Evolutionary conservation across 2,329 filamentous ascomycete genomes (phyloP).

Genomic region (Aspergillus thermomutatus): DNA sequence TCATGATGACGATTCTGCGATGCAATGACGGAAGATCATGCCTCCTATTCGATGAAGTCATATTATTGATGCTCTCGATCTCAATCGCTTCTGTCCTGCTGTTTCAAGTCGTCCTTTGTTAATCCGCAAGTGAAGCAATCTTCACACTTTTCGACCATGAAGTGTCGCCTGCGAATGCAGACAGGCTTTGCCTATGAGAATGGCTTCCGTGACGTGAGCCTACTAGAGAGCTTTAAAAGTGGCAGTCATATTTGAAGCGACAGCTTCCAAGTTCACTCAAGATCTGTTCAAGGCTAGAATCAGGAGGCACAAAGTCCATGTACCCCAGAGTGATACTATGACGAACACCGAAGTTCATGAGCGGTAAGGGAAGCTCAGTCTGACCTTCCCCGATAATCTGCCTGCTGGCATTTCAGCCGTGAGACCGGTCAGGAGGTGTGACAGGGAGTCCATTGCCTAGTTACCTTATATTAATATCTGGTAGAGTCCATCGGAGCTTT

Average conservation of each 20-base stretch:
- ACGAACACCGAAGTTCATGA: constrained; percentile 15
- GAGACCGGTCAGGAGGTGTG: constrained; percentile 23
- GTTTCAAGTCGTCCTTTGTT: neutral
- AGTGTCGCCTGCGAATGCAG: neutral
- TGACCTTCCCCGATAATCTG: constrained; percentile 14
- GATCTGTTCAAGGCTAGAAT: constrained; percentile 18
- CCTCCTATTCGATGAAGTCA: neutral
- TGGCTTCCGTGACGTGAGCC: constrained; percentile 1
- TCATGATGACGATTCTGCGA: neutral
- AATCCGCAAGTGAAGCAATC: neutral
- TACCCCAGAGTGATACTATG: constrained; percentile 12
- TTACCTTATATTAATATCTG: constrained; percentile 5
- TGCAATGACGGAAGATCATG: neutral
- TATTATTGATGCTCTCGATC: neutral
- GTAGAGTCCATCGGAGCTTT: constrained; percentile 11
- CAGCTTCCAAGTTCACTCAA: constrained; percentile 12
- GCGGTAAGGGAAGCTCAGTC: constrained; percentile 14
- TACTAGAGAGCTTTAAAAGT: constrained; percentile 10
- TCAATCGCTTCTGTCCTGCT: constrained; percentile 1
- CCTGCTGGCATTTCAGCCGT: constrained; percentile 24
- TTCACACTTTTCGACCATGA: too few relatives aligned
- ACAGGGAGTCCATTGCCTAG: constrained; percentile 26
- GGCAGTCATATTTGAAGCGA: constrained; percentile 6
- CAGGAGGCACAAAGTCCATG: constrained; percentile 18
- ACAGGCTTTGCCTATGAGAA: neutral